Evolutionary conservation across 495 filamentous ascomycete genomes (phyloP), one percentile per base, ranked within the genome.

Genomic region (Corynascus novoguineensis): DNA sequence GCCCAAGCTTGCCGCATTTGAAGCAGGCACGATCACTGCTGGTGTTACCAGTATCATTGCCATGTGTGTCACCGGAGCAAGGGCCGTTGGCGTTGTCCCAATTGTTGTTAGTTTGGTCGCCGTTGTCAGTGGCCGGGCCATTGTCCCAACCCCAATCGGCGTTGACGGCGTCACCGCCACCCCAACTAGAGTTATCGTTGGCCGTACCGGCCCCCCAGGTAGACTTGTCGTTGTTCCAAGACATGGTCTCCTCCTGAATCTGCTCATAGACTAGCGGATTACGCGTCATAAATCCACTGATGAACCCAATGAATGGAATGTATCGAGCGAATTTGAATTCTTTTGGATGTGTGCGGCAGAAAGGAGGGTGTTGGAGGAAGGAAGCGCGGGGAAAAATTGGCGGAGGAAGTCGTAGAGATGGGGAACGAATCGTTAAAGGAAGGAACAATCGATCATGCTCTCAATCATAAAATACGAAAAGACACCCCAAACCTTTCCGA

Each of bases 1-100:
- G 86, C 86, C 87, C 88, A 56, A 77, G 70, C 64, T 90, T 71
- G 34, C 86, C 87, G 59, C 90, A 95, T 66, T 90, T 91, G 79
- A 83, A 95, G 73, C 89, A 95, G 31, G 75, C 79, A 24, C 75
- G 76, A 31, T 68, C 66, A 11, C 58, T 59, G 44, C 78, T 83
- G 80, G 77, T 67, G 84, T 87, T 84, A 80, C 78, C 81, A 81
- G 80, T 80, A 75, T 41, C 37, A n/a, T 47, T 28, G 21, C 29
- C 45, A 24, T 25, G n/a, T 55, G 32, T 19, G 34, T 29, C 24
- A 5, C 47, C 29, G 21, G 47, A 27, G 22, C 38, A 41, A 45
- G 6, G 7, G 24, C 28, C 53, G 40, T 12, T 24, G 11, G 35
- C 28, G 25, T 28, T 32, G 12, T 31, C 15, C 21, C 35, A 38